Percentiles rank a stretch among this genome's conserved stretches.
These are phyloP conservation scores for Skeletonema menzelii DNA, from an alignment of 108 stramenopile genomes.

Conservation along the genomic window DNA sequence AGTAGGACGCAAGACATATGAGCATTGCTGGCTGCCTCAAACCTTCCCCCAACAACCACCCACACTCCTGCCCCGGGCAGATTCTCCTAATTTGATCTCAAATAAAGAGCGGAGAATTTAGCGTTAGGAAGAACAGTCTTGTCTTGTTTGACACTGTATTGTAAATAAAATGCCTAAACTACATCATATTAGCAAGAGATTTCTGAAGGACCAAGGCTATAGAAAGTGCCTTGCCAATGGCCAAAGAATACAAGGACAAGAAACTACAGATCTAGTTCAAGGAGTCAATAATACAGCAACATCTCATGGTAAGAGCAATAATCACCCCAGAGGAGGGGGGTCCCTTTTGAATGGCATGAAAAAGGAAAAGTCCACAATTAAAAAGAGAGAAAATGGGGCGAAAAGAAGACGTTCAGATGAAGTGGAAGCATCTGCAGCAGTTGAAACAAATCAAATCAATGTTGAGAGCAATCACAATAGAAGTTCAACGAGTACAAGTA, in stretches of 20 bases:
- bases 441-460: not conserved
- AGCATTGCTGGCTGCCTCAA: too few relatives aligned
- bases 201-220: not conserved
- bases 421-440: not conserved
- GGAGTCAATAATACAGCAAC: not conserved
- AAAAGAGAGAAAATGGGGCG: not conserved
- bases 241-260: not conserved
- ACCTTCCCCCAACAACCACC: too few relatives aligned
- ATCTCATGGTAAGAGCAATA: not conserved
- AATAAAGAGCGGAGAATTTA: not conserved
- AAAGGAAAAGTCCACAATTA: not conserved
- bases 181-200: not conserved
- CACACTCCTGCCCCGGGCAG: too few relatives aligned
- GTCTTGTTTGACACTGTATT: not conserved
- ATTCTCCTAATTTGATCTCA: too few relatives aligned
- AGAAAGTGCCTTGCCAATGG: not conserved
- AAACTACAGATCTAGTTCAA: not conserved
- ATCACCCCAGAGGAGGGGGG: not conserved
- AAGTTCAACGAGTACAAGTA: not conserved
- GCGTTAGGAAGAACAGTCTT: not conserved
- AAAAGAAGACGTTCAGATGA: not conserved
- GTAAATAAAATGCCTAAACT: slow-evolving; percentile 5
- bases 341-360: not conserved
- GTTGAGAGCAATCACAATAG: not conserved
- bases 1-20: too few relatives aligned